phyloP scores from a whole-genome alignment of 805 yeast species.

The Myxozyma neotropica region DNA sequence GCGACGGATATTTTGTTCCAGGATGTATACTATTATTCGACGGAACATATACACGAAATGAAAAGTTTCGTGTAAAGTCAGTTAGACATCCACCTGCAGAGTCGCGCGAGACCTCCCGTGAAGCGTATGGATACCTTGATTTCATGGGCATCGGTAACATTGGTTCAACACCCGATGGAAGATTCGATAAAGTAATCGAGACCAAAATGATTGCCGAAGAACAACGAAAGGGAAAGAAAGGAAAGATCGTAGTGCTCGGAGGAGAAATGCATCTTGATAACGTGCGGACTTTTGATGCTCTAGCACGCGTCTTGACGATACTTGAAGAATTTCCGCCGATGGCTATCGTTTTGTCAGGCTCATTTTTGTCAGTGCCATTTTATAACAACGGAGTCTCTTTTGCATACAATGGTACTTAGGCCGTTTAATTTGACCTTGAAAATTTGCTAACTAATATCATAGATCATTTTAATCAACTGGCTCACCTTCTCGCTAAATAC shows the following conservation, averaged over 20 bases:
- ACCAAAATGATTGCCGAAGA: constrained; percentile 60
- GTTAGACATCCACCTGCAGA: constrained; percentile 91
- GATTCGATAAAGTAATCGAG: constrained; percentile 64
- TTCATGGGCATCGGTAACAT: constrained; percentile 52
- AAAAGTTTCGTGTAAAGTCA: constrained; percentile 70
- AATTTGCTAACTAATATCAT: constrained; percentile 24
- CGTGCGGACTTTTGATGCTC: constrained; percentile 57
- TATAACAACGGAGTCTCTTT: constrained; percentile 59
- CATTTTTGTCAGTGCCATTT: constrained; percentile 71
- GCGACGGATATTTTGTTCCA: constrained; percentile 62
- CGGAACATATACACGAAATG: constrained; percentile 68
- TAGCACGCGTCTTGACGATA: constrained; percentile 61
- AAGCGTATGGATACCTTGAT: constrained; percentile 78
- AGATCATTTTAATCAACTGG: constrained; percentile 70
- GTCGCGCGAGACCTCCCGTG: constrained; percentile 62
- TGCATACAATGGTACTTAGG: constrained; percentile 46
- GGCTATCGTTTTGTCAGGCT: constrained; percentile 78
- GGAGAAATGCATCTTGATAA: constrained; percentile 71
- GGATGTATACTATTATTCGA: constrained; percentile 83
- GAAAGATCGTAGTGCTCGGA: constrained; percentile 64
- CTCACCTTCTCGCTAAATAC: constrained; percentile 61
- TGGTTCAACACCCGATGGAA: constrained; percentile 47
- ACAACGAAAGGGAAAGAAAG: constrained; percentile 52
- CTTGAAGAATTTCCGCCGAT: constrained; percentile 65
- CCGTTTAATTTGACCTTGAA: too few species aligned